Evolutionary conservation across 345 rosid species (phyloP), one percentile per base, ranked within the genome.

Genomic region (Hirschfeldia incana): DNA sequence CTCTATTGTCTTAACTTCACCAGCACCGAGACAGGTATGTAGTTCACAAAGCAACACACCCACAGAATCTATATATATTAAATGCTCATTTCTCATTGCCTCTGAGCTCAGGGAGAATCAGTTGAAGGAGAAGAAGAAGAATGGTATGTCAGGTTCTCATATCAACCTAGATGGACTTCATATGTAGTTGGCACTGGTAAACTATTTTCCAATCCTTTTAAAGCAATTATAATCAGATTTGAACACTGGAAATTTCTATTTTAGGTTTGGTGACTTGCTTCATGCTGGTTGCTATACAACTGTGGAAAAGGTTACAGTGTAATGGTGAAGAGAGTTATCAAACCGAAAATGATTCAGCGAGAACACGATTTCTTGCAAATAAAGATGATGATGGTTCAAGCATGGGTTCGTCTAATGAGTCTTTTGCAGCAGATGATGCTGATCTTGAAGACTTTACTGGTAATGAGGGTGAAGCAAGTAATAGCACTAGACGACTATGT

Each of bases 361-460:
- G 90, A 73, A 84, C 88, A 58, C 89, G 81, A 67, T 85, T 88
- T 63, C 90, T 95, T 83, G 76, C 78, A 4, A 64, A 75, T 68
- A 93, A 89, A 84, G 92, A 87, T 39, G 96, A 93, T 12, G 89
- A 91, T 78, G 77, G 84, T 83, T 83, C 90, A 26, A 93, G 94
- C 76, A 53, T 51, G 29, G 29, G 62, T 53, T 91, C 98, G 30
- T 92, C 91, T 62, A 83, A 85, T 75, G 99, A 89, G 69, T 87
- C 94, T 27, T 78, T 72, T 16, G 86, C 83, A 62, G 89, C 86
- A 55, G 97, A 91, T 69, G 87, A 78, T 59, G 82, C 59, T 11
- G 92, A 88, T 70, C 77, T 85, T 51, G 93, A 93, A 83, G 87
- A 87, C 8, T 42, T 86, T 10, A 5, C 10, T 3, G 60, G 60